These are phyloP conservation scores for Xylariales sp. DNA, from an alignment of 2,329 filamentous ascomycete genomes.

Conservation along the genomic window DNA sequence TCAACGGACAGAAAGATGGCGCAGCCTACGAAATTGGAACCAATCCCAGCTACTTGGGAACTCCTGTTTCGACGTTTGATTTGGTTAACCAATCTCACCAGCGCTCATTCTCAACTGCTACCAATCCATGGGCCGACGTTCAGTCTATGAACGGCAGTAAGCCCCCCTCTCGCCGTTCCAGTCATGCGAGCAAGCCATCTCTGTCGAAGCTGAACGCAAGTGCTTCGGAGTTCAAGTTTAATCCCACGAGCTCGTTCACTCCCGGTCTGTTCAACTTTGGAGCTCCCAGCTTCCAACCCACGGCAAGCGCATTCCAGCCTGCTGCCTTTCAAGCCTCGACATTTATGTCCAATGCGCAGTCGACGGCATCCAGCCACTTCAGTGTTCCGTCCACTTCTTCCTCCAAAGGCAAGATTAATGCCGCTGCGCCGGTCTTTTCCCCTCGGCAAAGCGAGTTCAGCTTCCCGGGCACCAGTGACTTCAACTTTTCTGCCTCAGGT, in stretches of 20 bases:
- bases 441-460: slow-evolving; percentile 59
- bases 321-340: slow-evolving; percentile 38
- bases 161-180: slow-evolving; percentile 36
- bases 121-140: slow-evolving; percentile 60
- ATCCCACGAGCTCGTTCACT: slow-evolving; percentile 48
- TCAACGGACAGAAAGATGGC: slow-evolving; percentile 34
- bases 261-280: slow-evolving; percentile 48
- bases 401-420: slow-evolving; percentile 55
- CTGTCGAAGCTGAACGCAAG: slow-evolving; percentile 81
- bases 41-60: slow-evolving; percentile 68
- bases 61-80: slow-evolving; percentile 51
- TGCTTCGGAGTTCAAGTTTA: slow-evolving; percentile 85
- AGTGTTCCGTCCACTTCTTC: slow-evolving; percentile 33
- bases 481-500: slow-evolving; percentile 63
- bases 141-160: slow-evolving; percentile 33
- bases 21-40: slow-evolving; percentile 66
- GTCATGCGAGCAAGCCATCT: slow-evolving; percentile 66
- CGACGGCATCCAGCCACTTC: slow-evolving; percentile 33
- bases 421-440: slow-evolving; percentile 65
- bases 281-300: slow-evolving; percentile 22
- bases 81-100: slow-evolving; percentile 46
- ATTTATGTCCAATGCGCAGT: slow-evolving; percentile 25
- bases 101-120: slow-evolving; percentile 50
- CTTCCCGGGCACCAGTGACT: slow-evolving; percentile 54
- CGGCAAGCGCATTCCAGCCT: slow-evolving; percentile 39